Percentiles rank a stretch among this genome's conserved stretches.
Conservation (phyloP, 2,329 filamentous ascomycete species). For the Drechslera avenae region DNA sequence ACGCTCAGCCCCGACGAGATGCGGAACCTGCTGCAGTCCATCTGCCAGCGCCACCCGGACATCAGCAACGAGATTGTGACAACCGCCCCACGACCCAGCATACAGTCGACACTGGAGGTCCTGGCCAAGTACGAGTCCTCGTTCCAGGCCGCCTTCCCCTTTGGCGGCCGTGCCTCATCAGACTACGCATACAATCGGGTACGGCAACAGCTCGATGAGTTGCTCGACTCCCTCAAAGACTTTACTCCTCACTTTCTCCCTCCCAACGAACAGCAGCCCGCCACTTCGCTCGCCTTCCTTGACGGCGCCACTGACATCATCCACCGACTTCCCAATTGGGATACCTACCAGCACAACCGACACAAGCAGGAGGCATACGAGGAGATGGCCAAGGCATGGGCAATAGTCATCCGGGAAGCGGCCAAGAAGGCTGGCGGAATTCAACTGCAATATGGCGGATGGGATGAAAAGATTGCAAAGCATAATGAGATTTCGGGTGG, state of each 20-base stretch:
- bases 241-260: conserved; percentile 96
- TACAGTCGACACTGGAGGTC: conserved; percentile 78
- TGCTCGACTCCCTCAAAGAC: conserved; percentile 88
- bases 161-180: conserved; percentile 79
- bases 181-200: conserved; percentile 97
- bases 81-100: conserved; percentile 84
- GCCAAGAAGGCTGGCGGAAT: conserved; percentile 91
- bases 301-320: conserved; percentile 90
- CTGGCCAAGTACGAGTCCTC: conserved; percentile 79
- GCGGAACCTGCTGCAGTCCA: conserved; percentile 81
- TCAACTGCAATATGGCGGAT: conserved; percentile 83
- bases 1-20: conserved; percentile 87
- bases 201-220: conserved; percentile 75
- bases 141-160: conserved; percentile 80
- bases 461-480: conserved; percentile 85
- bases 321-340: conserved; percentile 88
- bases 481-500: conserved; percentile 88
- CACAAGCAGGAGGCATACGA: conserved; percentile 97
- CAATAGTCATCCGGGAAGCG: conserved; percentile 86
- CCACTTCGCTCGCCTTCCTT: conserved; percentile 81
- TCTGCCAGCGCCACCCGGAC: conserved; percentile 87
- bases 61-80: conserved; percentile 84
- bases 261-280: conserved; percentile 83
- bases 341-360: conserved; percentile 83
- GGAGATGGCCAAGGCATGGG: conserved; percentile 93